Base-by-base conservation (phyloP, 108 stramenopile genomes). In the Parmales sp. region DNA sequence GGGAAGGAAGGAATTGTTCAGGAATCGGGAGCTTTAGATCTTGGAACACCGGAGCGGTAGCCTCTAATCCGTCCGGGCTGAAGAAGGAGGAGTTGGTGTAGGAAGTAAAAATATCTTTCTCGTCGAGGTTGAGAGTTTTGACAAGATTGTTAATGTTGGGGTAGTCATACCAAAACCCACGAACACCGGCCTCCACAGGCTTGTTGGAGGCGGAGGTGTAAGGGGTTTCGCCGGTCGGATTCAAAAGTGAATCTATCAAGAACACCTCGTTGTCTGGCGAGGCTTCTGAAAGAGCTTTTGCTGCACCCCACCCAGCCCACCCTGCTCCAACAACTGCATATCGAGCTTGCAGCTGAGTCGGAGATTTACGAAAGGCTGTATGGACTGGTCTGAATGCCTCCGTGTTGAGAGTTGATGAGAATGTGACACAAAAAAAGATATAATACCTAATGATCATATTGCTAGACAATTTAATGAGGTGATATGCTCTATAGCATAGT, bases 91-190 rank as follows among this genome's bases (percentile, higher is more conserved):
- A 89, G 71, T 92, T 85, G 50, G 95, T 95, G 74, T 80, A 95
- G 38, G 78, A 75, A 4, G 94, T 91, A 71, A 93, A 95, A 11
- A 90, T 72, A 26, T 91, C 82, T 16, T 84, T 64, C 68, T 89
- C 83, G 1, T 70, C 45, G 1, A 95, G 45, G 39, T 74, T 77
- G 28, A 93, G 67, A 68, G 86, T 70, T 23, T 74, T 77, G 50
- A 88, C 88, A 13, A 95, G 75, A 1, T 60, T 64, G 46, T 93
- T 84, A 45, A 95, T 92, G 71, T 95, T 95, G 22, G 95, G 95
- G 75, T 95, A 95, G 50, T 93, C 92, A 76, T 90, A 89, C 92
- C 92, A 95, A 65, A 95, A 92, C 20, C 95, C 94, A 45, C 91
- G 75, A 28, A 85, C 90, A 38, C 94, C 94, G 41, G 85, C 82